Evolutionary conservation across 1,284 basidiomycete species (phyloP).

Genomic region (Microbotryum silenes-acaulis): DNA sequence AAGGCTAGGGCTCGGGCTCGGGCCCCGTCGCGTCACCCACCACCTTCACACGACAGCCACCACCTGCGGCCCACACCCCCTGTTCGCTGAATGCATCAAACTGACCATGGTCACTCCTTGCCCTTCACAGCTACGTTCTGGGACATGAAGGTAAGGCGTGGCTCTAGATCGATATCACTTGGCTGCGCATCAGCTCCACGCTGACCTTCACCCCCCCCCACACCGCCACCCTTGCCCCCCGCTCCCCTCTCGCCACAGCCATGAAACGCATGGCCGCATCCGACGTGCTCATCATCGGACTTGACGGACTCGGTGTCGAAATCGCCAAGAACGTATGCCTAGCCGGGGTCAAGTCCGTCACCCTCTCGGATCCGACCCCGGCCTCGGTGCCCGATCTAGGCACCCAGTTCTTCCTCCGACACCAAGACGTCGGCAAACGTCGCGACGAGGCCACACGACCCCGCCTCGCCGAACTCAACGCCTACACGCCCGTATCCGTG

Average conservation of each 20-base stretch:
- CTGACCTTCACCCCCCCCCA: not conserved
- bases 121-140: slow-evolving; percentile 68
- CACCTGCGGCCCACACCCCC: not conserved
- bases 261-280: slow-evolving; percentile 99
- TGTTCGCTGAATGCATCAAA: not conserved
- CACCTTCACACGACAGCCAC: not conserved
- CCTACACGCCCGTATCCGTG: slow-evolving; percentile 87
- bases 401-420: slow-evolving; percentile 92
- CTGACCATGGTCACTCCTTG: not conserved
- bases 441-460: slow-evolving; percentile 78
- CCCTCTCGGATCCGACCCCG: slow-evolving; percentile 86
- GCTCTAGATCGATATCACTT: slow-evolving; percentile 3
- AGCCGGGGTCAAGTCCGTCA: slow-evolving; percentile 96
- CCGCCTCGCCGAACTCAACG: slow-evolving; percentile 89
- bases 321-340: slow-evolving; percentile 96
- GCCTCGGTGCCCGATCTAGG: slow-evolving; percentile 82
- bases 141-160: slow-evolving; percentile 75
- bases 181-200: not conserved
- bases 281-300: slow-evolving; percentile 88
- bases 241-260: slow-evolving; percentile 45
- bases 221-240: not conserved
- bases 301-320: slow-evolving; percentile 91
- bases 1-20: not conserved
- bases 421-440: slow-evolving; percentile 77
- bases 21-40: not conserved